A percentile compares a stretch with the other conserved stretches of the same genome.
Conservation (phyloP, 495 filamentous ascomycete species). For the Cairneyella variabilis region DNA sequence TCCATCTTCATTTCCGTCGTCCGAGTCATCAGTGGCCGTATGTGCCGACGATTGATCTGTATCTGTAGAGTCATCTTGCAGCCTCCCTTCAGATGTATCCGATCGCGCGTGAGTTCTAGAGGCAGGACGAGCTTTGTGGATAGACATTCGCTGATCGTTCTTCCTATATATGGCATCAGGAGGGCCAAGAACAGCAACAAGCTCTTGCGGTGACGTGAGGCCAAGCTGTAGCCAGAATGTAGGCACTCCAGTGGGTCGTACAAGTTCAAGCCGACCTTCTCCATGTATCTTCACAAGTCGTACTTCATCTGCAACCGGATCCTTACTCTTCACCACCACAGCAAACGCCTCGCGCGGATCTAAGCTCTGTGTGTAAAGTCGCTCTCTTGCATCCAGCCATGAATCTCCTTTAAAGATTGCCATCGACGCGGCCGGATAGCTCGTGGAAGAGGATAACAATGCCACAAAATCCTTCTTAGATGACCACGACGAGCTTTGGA, state of each 20-base stretch:
- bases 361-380: slow-evolving; percentile 69
- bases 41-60: slow-evolving; percentile 81
- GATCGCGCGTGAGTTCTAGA: slow-evolving; percentile 35
- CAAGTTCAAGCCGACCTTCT: slow-evolving; percentile 71
- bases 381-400: slow-evolving; percentile 75
- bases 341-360: slow-evolving; percentile 56
- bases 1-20: slow-evolving; percentile 57
- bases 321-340: slow-evolving; percentile 50
- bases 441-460: slow-evolving; percentile 72
- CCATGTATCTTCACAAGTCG: slow-evolving; percentile 72
- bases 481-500: slow-evolving; percentile 73
- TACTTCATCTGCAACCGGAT: slow-evolving; percentile 73
- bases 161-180: slow-evolving; percentile 95
- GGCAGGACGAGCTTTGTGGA: slow-evolving; percentile 57
- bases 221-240: slow-evolving; percentile 65
- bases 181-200: slow-evolving; percentile 84
- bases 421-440: slow-evolving; percentile 73
- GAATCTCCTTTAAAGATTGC: slow-evolving; percentile 84
- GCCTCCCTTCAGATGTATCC: slow-evolving; percentile 35
- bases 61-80: slow-evolving; percentile 61
- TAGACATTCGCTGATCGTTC: slow-evolving; percentile 86
- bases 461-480: slow-evolving; percentile 81
- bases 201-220: slow-evolving; percentile 83
- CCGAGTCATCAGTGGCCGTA: slow-evolving; percentile 71
- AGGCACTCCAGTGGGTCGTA: slow-evolving; percentile 46